These are phyloP conservation scores for Cantharellus cinnabarinus DNA, from an alignment of 768 basidiomycete genomes.

Conservation along the genomic window DNA sequence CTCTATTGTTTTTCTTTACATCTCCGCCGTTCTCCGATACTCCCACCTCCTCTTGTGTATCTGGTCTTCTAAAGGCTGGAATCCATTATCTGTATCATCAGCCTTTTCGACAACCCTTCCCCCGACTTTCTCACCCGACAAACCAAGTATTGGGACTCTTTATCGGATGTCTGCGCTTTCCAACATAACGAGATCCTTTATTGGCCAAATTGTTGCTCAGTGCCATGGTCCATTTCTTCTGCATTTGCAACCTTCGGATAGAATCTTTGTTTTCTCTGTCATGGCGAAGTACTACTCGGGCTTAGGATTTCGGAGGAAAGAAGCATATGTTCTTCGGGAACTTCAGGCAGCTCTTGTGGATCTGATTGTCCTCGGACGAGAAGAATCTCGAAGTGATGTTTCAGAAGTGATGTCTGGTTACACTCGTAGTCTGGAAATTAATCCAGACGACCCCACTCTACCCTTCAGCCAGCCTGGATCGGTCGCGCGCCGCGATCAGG, in stretches of 20 bases:
- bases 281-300: conserved; percentile 59
- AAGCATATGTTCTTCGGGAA: conserved; percentile 70
- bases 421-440: not conserved
- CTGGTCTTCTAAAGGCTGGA: conserved; percentile 81
- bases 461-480: not conserved
- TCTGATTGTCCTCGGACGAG: conserved; percentile 65
- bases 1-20: conserved; percentile 51
- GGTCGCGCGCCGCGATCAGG: conserved; percentile 42
- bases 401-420: not conserved
- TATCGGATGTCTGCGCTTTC: conserved; percentile 51
- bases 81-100: conserved; percentile 49
- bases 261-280: conserved; percentile 46
- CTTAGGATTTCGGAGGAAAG: conserved; percentile 72
- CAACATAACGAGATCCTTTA: conserved; percentile 45
- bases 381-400: conserved; percentile 24
- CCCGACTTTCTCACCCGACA: conserved; percentile 20
- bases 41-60: conserved; percentile 53
- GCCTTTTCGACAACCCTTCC: conserved; percentile 53
- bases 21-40: conserved; percentile 47
- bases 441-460: not conserved
- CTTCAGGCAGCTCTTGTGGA: conserved; percentile 71
- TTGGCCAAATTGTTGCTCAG: conserved; percentile 43
- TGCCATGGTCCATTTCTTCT: conserved; percentile 77
- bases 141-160: conserved; percentile 25
- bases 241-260: conserved; percentile 56